Percentiles rank a stretch among this genome's conserved stretches.
Evolutionary conservation across 164 flowering plant genomes (phyloP).

Genomic region (Liriodendron chinense): DNA sequence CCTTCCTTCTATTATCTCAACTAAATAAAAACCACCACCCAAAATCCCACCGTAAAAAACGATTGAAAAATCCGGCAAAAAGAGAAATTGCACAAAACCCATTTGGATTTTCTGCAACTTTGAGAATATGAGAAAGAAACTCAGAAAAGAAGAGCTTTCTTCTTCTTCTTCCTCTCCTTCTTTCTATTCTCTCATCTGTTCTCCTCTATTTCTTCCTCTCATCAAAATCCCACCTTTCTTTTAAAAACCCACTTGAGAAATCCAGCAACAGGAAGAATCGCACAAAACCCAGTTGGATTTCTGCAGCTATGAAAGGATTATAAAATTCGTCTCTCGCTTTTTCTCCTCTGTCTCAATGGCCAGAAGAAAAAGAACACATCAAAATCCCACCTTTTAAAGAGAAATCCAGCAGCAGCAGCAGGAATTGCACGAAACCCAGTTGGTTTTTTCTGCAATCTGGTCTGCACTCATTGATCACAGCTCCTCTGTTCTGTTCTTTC

Average conservation of each 20-base stretch:
- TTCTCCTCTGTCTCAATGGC: not conserved
- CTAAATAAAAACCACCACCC: not conserved
- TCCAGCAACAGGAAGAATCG: not conserved
- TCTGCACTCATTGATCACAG: constrained; percentile 55
- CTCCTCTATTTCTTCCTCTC: not conserved
- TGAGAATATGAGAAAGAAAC: not conserved
- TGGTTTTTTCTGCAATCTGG: constrained; percentile 2
- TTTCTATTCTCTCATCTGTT: not conserved
- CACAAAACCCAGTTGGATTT: not conserved
- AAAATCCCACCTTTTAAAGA: constrained; percentile 19
- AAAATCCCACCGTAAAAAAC: not conserved
- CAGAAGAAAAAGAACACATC: constrained; percentile 24
- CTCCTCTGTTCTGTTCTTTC: constrained; percentile 1
- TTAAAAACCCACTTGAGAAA: not conserved
- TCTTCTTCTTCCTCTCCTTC: not conserved
- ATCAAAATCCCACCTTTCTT: not conserved
- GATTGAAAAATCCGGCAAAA: not conserved
- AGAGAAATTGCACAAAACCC: not conserved
- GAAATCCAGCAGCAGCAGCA: constrained; percentile 8
- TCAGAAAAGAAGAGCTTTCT: not conserved
- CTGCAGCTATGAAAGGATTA: not conserved
- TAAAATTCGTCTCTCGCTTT: not conserved
- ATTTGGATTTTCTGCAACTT: not conserved
- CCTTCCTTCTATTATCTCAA: not conserved
- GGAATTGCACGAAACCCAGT: constrained; percentile 14